These are phyloP conservation scores for Yamadazyma oceani DNA, from an alignment of 1,139 yeast species.

Conservation along the genomic window DNA sequence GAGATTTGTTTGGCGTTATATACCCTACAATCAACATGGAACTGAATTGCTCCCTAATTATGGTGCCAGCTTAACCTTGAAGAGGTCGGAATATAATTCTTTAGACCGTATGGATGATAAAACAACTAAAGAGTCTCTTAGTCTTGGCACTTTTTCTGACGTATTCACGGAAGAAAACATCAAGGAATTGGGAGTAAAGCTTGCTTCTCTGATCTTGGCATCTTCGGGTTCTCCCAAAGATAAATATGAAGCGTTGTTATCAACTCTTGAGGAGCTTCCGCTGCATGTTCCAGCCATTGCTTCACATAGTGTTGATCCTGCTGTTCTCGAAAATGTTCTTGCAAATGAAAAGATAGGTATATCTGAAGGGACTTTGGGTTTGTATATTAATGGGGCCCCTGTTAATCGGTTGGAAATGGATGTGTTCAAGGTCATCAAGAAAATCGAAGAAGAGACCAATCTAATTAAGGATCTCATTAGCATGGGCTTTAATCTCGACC, in stretches of 20 bases:
- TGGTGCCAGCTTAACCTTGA: constrained; percentile 53
- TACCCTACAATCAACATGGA: constrained; percentile 23
- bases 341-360: constrained; percentile 35
- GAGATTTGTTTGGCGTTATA: constrained; percentile 74
- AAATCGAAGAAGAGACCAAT: constrained; percentile 36
- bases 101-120: not conserved
- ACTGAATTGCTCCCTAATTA: constrained; percentile 56
- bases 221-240: constrained; percentile 1
- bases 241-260: constrained; percentile 33
- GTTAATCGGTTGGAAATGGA: constrained; percentile 46
- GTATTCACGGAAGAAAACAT: constrained; percentile 12
- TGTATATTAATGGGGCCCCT: constrained; percentile 65
- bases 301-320: constrained; percentile 9
- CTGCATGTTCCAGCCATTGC: constrained; percentile 16
- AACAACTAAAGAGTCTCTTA: not conserved
- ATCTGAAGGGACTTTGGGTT: constrained; percentile 44
- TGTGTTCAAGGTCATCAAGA: constrained; percentile 36
- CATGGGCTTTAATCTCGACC: constrained; percentile 36
- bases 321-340: constrained; percentile 21
- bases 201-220: constrained; percentile 44
- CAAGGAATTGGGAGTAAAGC: constrained; percentile 42
- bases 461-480: constrained; percentile 27
- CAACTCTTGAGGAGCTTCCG: constrained; percentile 52
- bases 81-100: not conserved
- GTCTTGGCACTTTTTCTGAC: constrained; percentile 1